Conservation (phyloP, 2,329 filamentous ascomycete species). For the Ampelomyces quisqualis region DNA sequence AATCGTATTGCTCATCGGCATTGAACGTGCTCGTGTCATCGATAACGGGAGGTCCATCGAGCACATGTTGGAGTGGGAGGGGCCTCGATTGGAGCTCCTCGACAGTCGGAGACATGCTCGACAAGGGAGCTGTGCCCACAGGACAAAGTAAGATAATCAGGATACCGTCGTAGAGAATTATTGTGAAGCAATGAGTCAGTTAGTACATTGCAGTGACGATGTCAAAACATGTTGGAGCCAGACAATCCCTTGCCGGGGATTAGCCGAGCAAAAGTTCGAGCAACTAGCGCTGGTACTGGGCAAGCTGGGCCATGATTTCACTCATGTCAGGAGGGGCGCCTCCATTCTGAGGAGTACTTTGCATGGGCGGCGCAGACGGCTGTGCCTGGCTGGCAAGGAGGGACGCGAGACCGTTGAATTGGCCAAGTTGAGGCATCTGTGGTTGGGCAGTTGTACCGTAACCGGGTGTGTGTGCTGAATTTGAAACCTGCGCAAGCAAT, state of each 20-base stretch:
- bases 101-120: not conserved
- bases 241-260: not conserved
- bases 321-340: constrained; percentile 55
- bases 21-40: not conserved
- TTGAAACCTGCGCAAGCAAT: constrained; percentile 39
- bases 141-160: not conserved
- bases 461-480: constrained; percentile 28
- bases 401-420: constrained; percentile 35
- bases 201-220: not conserved
- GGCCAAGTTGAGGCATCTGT: constrained; percentile 30
- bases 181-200: not conserved
- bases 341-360: constrained; percentile 29
- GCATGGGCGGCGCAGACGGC: constrained; percentile 31
- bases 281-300: constrained; percentile 59
- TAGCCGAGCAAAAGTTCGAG: not conserved
- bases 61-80: not conserved
- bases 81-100: not conserved
- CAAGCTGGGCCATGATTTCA: constrained; percentile 73
- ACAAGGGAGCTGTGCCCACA: not conserved
- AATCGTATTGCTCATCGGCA: too few species aligned
- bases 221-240: not conserved
- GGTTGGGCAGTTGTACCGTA: constrained; percentile 21
- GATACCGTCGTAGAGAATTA: too few species aligned
- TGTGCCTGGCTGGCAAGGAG: constrained; percentile 29
- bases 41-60: not conserved